phyloP scores from a whole-genome alignment of 306 rosid species.

The Quillaja saponaria region DNA sequence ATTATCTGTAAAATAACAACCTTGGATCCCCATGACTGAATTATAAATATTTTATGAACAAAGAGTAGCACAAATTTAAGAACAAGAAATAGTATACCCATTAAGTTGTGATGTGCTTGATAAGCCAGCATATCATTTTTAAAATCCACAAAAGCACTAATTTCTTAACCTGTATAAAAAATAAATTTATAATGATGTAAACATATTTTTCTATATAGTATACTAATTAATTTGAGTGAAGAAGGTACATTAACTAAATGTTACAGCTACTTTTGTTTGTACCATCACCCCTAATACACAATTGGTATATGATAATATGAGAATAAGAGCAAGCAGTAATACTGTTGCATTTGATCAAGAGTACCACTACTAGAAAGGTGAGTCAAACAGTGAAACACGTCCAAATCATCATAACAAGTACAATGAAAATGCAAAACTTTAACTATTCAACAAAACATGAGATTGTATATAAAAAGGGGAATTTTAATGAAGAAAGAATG shows the following conservation, averaged over 20 bases:
- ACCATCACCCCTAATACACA: background rate
- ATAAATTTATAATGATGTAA: background rate
- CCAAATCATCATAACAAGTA: no score
- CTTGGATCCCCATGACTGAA: background rate
- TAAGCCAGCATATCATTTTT: constrained; percentile 63
- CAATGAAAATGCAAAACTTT: background rate
- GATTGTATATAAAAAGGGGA: no score
- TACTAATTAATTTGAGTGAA: background rate
- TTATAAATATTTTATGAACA: background rate
- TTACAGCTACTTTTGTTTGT: background rate
- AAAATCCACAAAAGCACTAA: constrained; percentile 78
- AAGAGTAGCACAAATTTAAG: background rate
- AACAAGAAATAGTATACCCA: constrained; percentile 51
- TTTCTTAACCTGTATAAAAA: constrained; percentile 59
- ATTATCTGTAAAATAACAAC: background rate
- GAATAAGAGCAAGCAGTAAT: constrained; percentile 11
- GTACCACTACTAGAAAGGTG: no score
- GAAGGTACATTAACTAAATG: background rate
- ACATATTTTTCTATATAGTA: background rate
- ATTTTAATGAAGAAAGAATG: no score
- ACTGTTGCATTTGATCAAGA: background rate
- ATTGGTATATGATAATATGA: background rate
- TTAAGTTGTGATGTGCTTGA: constrained; percentile 74
- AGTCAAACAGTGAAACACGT: no score
- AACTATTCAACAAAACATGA: no score